Conservation (phyloP, 1,139 yeast genomes). For the Taphrina deformans region DNA sequence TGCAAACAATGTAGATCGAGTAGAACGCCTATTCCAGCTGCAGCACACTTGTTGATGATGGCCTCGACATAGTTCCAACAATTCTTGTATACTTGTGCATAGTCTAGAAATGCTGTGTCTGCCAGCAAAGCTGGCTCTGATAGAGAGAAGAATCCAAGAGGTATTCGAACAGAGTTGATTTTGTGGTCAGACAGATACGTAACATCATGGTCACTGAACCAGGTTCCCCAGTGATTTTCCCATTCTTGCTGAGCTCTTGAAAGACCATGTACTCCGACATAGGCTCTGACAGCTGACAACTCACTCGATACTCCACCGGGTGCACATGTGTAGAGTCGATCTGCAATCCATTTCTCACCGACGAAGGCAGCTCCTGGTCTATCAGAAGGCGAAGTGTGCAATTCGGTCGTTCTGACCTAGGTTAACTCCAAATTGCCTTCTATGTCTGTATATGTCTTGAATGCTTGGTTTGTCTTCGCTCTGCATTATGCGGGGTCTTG, state of each 20-base stretch:
- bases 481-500: too few species aligned
- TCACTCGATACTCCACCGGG: constrained; percentile 59
- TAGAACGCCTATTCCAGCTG: constrained; percentile 65
- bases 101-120: constrained; percentile 62
- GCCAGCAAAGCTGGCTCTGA: constrained; percentile 55
- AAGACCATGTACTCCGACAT: constrained; percentile 53
- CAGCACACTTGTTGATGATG: constrained; percentile 58
- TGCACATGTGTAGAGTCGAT: constrained; percentile 62
- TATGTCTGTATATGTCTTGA: constrained; percentile 36
- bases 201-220: constrained; percentile 73
- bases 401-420: constrained; percentile 53
- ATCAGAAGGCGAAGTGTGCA: not conserved
- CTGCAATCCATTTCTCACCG: constrained; percentile 60
- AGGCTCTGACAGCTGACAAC: constrained; percentile 64
- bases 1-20: constrained; percentile 89
- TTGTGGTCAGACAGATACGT: constrained; percentile 64
- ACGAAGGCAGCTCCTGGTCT: constrained; percentile 61
- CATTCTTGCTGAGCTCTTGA: constrained; percentile 58
- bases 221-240: constrained; percentile 70
- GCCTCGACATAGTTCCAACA: constrained; percentile 67
- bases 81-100: constrained; percentile 58
- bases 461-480: too few species aligned
- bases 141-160: constrained; percentile 89
- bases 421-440: constrained; percentile 82
- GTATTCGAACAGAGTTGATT: constrained; percentile 77